phyloP scores from a whole-genome alignment of 129 eudicot species.

The Lactuca saligna region DNA sequence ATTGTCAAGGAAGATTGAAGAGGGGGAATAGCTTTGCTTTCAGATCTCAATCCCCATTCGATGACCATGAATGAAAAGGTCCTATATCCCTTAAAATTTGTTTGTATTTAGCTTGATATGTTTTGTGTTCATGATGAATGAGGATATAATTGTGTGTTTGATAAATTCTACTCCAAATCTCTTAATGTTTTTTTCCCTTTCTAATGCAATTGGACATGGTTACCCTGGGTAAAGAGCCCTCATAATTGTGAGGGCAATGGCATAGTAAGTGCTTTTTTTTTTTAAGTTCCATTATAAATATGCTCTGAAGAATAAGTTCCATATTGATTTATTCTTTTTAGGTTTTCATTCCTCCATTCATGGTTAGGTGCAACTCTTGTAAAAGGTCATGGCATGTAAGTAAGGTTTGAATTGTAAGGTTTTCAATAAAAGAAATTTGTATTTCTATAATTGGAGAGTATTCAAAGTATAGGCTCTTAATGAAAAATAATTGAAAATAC shows the following conservation, averaged over 20 bases:
- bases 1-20: too few relatives aligned
- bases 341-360: conserved; percentile 88
- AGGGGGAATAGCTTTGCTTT: too few relatives aligned
- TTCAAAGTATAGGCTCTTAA: too few relatives aligned
- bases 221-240: conserved; percentile 62
- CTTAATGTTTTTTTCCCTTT: neutral
- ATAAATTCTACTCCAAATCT: neutral
- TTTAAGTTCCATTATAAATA: neutral
- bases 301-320: neutral
- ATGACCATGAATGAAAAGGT: too few relatives aligned
- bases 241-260: conserved; percentile 77
- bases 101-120: too few relatives aligned
- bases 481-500: too few relatives aligned
- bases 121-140: too few relatives aligned
- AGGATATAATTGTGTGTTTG: neutral
- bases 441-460: neutral
- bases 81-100: too few relatives aligned
- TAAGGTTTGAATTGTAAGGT: conserved; percentile 44
- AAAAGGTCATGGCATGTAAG: conserved; percentile 74
- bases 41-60: too few relatives aligned
- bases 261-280: conserved; percentile 49
- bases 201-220: conserved; percentile 73
- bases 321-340: conserved; percentile 22
- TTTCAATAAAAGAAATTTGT: conserved; percentile 2
- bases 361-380: conserved; percentile 72